phyloP scores from a whole-genome alignment of 257 asterid species.

The Galeopsis tetrahit region DNA sequence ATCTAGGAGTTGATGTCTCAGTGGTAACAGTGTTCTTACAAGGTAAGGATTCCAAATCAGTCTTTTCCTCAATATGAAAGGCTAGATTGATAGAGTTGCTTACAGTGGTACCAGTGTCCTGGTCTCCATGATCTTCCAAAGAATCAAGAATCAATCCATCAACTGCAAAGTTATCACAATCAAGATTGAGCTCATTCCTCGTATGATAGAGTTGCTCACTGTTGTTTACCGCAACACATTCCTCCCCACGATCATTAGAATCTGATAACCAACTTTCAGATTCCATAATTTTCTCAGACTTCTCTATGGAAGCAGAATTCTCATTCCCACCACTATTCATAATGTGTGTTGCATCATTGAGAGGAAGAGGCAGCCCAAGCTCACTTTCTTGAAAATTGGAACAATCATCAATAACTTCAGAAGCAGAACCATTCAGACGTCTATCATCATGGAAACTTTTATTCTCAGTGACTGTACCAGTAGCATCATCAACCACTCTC shows the following conservation, averaged over 20 bases:
- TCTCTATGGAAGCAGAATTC: slow-evolving; percentile 39
- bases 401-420: slow-evolving; percentile 37
- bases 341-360: slow-evolving; percentile 33
- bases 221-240: slow-evolving; percentile 33
- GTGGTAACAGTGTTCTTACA: slow-evolving; percentile 29
- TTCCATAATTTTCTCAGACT: slow-evolving; percentile 37
- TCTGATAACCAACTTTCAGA: slow-evolving; percentile 39
- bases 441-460: slow-evolving; percentile 35
- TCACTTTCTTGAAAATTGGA: slow-evolving; percentile 32
- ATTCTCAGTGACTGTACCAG: slow-evolving; percentile 35
- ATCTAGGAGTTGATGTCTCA: slow-evolving; percentile 32
- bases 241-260: slow-evolving; percentile 43
- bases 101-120: slow-evolving; percentile 25
- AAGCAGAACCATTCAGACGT: slow-evolving; percentile 22
- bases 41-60: slow-evolving; percentile 31
- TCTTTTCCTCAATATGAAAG: slow-evolving; percentile 36
- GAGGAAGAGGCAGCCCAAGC: slow-evolving; percentile 34
- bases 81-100: slow-evolving; percentile 19
- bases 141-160: slow-evolving; percentile 43
- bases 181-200: slow-evolving; percentile 39
- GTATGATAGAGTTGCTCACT: slow-evolving; percentile 28
- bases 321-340: slow-evolving; percentile 24
- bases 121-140: slow-evolving; percentile 38
- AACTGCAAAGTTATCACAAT: slow-evolving; percentile 36
- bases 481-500: slow-evolving; percentile 35